Evolutionary conservation across 2,329 filamentous ascomycete genomes (phyloP).

Genomic region (Aspergillus sp.): DNA sequence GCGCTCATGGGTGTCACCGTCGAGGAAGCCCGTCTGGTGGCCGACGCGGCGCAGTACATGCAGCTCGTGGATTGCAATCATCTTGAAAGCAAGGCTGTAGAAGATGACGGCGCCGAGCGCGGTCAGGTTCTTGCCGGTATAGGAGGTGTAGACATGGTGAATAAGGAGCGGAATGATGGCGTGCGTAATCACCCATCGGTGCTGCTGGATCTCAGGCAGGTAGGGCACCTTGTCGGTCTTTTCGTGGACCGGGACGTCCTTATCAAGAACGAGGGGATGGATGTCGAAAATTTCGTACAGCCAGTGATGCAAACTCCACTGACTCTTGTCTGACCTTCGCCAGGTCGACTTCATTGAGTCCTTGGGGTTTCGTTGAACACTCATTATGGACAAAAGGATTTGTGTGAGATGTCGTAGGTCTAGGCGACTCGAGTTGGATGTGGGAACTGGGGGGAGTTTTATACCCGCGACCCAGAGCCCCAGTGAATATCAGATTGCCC

Average conservation of each 20-base stretch:
- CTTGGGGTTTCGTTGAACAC: constrained; percentile 21
- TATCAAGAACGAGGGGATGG: constrained; percentile 28
- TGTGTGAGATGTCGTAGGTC: constrained; percentile 34
- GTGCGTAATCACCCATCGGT: constrained; percentile 44
- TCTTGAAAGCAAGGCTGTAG: constrained; percentile 43
- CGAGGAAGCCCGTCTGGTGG: constrained; percentile 43
- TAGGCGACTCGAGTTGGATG: not conserved
- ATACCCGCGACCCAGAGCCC: not conserved
- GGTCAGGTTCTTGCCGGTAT: constrained; percentile 32
- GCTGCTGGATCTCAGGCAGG: constrained; percentile 35
- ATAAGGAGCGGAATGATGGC: constrained; percentile 38
- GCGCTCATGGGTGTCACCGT: constrained; percentile 46
- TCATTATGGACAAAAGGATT: constrained; percentile 43
- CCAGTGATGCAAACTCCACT: constrained; percentile 36
- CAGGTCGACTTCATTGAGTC: constrained; percentile 47
- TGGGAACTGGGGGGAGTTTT: not conserved
- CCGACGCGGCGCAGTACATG: constrained; percentile 40
- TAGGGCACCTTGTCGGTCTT: constrained; percentile 47
- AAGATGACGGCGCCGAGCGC: constrained; percentile 34
- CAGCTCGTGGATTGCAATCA: constrained; percentile 42
- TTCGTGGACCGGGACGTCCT: constrained; percentile 38
- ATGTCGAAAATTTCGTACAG: constrained; percentile 32
- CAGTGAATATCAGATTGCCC: not conserved
- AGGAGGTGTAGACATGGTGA: constrained; percentile 37
- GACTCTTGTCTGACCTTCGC: constrained; percentile 23